Percentiles rank a stretch among this genome's conserved stretches.
Evolutionary conservation across 306 rosid genomes (phyloP).

Genomic region (Vigna angularis): DNA sequence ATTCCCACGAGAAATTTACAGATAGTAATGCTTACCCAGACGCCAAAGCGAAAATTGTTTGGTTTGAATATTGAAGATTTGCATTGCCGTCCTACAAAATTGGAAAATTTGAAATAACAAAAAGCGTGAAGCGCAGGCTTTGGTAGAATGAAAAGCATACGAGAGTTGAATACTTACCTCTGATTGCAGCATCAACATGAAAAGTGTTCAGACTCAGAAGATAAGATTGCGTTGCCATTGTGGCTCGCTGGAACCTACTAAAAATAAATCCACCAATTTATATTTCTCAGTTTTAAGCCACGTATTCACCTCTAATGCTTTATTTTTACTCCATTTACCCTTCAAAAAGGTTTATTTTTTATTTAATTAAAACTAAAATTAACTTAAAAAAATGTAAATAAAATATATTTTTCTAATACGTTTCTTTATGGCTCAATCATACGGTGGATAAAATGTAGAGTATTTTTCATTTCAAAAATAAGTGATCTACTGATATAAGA

Average conservation of each 20-base stretch:
- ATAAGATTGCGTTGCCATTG: constrained; percentile 54
- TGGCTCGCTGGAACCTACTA: not conserved
- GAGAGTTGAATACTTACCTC: constrained; percentile 33
- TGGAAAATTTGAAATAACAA: constrained; percentile 11
- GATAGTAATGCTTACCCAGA: constrained; percentile 26
- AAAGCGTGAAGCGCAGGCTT: not conserved
- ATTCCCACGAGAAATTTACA: not conserved
- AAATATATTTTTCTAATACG: not conserved
- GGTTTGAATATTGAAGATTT: constrained; percentile 43
- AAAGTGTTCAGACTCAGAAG: constrained; percentile 45
- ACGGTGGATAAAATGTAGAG: too few species aligned
- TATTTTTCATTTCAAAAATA: too few species aligned
- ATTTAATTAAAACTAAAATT: not conserved
- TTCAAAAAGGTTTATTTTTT: not conserved
- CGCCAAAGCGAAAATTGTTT: constrained; percentile 27
- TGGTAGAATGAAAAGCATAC: not conserved
- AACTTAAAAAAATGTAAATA: not conserved
- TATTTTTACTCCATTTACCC: not conserved
- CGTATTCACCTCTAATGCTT: not conserved
- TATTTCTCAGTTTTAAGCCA: not conserved
- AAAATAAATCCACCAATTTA: not conserved
- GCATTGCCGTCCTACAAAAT: constrained; percentile 42
- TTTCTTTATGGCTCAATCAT: too few species aligned
- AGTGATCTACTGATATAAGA: too few species aligned
- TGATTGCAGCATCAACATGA: constrained; percentile 16